Conservation (phyloP, 2,329 filamentous ascomycete genomes). For the Pseudonectria buxi region DNA sequence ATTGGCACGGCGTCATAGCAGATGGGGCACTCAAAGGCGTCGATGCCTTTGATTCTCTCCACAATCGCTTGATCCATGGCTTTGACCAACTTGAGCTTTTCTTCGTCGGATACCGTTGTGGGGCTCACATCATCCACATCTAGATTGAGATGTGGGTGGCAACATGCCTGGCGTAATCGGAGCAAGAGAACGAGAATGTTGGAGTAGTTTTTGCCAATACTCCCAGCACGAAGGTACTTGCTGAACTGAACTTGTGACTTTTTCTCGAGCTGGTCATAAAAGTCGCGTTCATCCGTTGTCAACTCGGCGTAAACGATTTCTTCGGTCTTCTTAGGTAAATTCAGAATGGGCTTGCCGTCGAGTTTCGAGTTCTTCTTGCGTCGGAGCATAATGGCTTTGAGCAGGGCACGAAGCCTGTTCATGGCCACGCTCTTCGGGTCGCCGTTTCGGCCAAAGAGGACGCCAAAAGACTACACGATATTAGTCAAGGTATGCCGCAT, state of each 20-base stretch:
- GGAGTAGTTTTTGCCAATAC: slow-evolving; percentile 64
- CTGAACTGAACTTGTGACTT: slow-evolving; percentile 67
- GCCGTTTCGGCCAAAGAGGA: slow-evolving; percentile 28
- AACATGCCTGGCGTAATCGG: slow-evolving; percentile 68
- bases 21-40: slow-evolving; percentile 71
- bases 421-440: slow-evolving; percentile 59
- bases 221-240: slow-evolving; percentile 63
- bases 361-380: slow-evolving; percentile 74
- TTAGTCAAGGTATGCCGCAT: neutral
- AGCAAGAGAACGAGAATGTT: slow-evolving; percentile 75
- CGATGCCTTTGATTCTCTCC: slow-evolving; percentile 50
- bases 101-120: slow-evolving; percentile 34
- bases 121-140: slow-evolving; percentile 28
- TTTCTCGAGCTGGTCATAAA: slow-evolving; percentile 68
- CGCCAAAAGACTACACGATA: slow-evolving; percentile 33
- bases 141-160: slow-evolving; percentile 26
- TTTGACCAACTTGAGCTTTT: slow-evolving; percentile 57
- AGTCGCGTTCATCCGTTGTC: slow-evolving; percentile 64
- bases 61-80: slow-evolving; percentile 55
- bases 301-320: slow-evolving; percentile 70
- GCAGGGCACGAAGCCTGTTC: slow-evolving; percentile 63
- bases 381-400: slow-evolving; percentile 75
- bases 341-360: slow-evolving; percentile 74
- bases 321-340: slow-evolving; percentile 68
- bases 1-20: slow-evolving; percentile 73